Percentiles rank a stretch among this genome's conserved stretches.
Evolutionary conservation across 495 filamentous ascomycete genomes (phyloP).

Genomic region (Neurospora sp.): DNA sequence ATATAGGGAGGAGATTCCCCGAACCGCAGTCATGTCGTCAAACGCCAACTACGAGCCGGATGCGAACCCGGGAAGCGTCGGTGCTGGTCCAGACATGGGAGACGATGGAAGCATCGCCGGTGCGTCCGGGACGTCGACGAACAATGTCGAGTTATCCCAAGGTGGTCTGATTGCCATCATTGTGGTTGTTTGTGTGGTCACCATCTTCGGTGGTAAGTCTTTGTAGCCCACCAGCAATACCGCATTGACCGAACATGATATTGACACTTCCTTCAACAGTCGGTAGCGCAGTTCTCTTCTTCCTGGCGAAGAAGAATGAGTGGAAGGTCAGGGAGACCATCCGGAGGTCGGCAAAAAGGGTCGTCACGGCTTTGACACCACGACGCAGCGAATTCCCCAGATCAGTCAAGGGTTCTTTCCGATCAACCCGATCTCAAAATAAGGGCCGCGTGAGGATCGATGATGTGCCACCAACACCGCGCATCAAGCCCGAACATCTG

Average conservation of each 20-base stretch:
- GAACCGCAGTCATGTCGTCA: neutral
- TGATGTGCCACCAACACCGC: conserved; percentile 43
- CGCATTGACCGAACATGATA: neutral
- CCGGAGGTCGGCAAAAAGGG: conserved; percentile 41
- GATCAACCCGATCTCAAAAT: conserved; percentile 14
- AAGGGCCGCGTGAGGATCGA: conserved; percentile 24
- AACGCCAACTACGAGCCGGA: conserved; percentile 10
- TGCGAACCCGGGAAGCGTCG: neutral
- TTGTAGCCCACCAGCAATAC: neutral
- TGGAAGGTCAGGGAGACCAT: conserved; percentile 46
- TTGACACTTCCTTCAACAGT: conserved; percentile 24
- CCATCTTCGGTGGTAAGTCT: conserved; percentile 44
- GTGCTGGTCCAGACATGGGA: conserved; percentile 12
- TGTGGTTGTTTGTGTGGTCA: conserved; percentile 48
- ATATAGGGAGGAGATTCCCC: neutral
- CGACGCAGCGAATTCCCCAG: conserved; percentile 44
- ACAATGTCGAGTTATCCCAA: conserved; percentile 42
- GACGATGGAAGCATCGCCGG: conserved; percentile 39
- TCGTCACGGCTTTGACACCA: conserved; percentile 44
- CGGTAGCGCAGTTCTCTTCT: conserved; percentile 39
- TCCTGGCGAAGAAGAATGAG: conserved; percentile 46
- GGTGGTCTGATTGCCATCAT: conserved; percentile 54
- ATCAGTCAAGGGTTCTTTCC: conserved; percentile 34
- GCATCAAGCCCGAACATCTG: conserved; percentile 24
- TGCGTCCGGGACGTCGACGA: conserved; percentile 41